Base-by-base conservation (phyloP, 495 filamentous ascomycete genomes). In the Acidomyces sp. region DNA sequence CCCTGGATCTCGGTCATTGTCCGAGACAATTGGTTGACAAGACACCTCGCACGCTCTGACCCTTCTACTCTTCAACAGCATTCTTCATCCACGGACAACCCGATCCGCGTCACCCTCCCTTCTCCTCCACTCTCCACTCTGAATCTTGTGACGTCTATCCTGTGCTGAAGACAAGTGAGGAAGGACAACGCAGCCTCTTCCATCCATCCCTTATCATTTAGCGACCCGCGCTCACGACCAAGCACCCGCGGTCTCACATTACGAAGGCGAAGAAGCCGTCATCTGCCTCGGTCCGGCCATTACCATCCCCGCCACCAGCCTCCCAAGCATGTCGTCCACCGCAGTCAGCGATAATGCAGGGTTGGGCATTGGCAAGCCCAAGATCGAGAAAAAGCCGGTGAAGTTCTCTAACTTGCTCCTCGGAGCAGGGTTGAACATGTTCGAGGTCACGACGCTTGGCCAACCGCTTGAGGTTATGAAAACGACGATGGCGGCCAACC, bases 341-440 rank as follows among this genome's bases (percentile, higher is more conserved):
- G 20, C 55, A 37, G 24, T 39, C 28, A 27, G 45, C 30, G 23
- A 41, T 47, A 67, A 74, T 59, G 63, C 69, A 56, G 63, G 16
- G 39, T 66, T 62, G 59, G 69, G 2, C 19, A n/a, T 51, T 56
- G 66, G 45, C 34, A 17, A 21, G 58, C 69, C 44, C 67, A 69
- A 61, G 66, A 67, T 87, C 53, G 86, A 94, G 80, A 96, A 95
- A 81, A 96, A 97, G 76, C 92, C 92, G 47, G 77, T 97, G 72
- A 96, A 93, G 75, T 96, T 96, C 74, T 93, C 85, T 68, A 97
- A 96, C 67, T 66, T 97, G 72, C 70, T 97, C 55, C 72, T 97
- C 57, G 90, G 90, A 51, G 92, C 85, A 55, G 88, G 88, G 33
- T 71, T 97, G 66, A 96, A 97, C 69, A 71, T 97, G 78, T 96